Conservation (phyloP, 495 filamentous ascomycete species). For the Lindgomyces ingoldianus region DNA sequence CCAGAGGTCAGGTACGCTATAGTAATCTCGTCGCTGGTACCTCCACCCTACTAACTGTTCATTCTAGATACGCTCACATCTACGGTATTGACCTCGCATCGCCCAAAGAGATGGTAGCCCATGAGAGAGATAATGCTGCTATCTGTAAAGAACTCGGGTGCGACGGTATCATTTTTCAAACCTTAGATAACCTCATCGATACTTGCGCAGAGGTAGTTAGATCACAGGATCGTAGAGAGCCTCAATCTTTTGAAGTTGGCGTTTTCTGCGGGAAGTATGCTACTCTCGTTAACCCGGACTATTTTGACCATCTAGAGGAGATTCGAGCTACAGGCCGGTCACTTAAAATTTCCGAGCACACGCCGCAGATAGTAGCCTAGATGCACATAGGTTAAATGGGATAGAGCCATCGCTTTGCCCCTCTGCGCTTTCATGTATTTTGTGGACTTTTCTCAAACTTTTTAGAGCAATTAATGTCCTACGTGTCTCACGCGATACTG, state of each 20-base stretch:
- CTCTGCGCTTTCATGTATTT: no score
- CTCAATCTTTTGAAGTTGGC: conserved; percentile 79
- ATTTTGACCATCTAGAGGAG: conserved; percentile 82
- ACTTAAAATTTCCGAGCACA: conserved; percentile 67
- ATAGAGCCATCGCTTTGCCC: no score
- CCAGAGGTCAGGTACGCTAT: conserved; percentile 90
- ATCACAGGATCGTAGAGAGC: conserved; percentile 54
- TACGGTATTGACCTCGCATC: conserved; percentile 93
- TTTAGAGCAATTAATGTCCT: no score
- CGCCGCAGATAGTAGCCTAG: no score
- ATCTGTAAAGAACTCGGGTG: conserved; percentile 84
- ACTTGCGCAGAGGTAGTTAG: conserved; percentile 75
- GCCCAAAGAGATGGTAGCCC: conserved; percentile 79
- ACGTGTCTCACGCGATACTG: no score
- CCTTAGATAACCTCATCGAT: conserved; percentile 74
- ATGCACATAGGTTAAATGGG: no score
- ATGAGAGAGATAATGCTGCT: conserved; percentile 65
- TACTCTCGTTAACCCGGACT: conserved; percentile 77
- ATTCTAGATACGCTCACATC: conserved; percentile 69
- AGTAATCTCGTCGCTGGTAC: no score
- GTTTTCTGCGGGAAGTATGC: conserved; percentile 93
- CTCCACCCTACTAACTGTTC: no score
- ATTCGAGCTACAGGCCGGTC: conserved; percentile 72
- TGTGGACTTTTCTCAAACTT: no score
- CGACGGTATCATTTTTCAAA: conserved; percentile 90